Percentiles rank a stretch among this genome's conserved stretches.
Conservation (phyloP, 75 land plant genomes). For the Picea glauca region DNA sequence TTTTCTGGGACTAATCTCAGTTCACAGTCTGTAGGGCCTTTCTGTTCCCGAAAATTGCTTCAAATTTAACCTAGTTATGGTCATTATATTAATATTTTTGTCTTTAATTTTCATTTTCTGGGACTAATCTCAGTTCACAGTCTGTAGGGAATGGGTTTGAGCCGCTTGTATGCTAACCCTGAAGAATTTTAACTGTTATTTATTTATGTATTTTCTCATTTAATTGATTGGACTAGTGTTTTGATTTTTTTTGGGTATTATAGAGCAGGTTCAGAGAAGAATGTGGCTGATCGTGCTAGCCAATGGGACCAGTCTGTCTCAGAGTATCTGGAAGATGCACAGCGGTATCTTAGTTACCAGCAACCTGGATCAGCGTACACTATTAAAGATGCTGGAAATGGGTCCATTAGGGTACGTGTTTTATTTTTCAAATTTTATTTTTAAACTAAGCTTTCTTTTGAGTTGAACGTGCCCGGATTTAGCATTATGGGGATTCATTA, state of each 20-base stretch:
- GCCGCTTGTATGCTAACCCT: neutral
- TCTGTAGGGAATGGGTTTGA: neutral
- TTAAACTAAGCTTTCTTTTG: too few species aligned
- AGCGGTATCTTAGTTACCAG: slow-evolving; percentile 58
- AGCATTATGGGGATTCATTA: too few species aligned
- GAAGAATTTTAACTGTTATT: neutral
- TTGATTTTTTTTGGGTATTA: neutral
- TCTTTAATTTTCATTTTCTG: neutral
- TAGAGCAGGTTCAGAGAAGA: slow-evolving; percentile 43
- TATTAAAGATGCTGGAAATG: slow-evolving; percentile 46
- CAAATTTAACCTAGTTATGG: neutral
- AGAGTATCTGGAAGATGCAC: slow-evolving; percentile 49
- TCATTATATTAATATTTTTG: neutral
- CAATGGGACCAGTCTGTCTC: slow-evolving; percentile 66
- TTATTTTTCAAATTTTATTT: neutral
- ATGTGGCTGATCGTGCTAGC: slow-evolving; percentile 52
- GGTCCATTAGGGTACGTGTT: slow-evolving; percentile 33
- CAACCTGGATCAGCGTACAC: slow-evolving; percentile 61
- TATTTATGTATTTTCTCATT: too few species aligned
- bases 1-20: neutral
- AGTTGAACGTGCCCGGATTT: too few species aligned
- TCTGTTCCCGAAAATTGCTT: too few species aligned
- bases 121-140: neutral
- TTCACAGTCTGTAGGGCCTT: neutral
- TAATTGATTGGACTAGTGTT: neutral